Conservation (phyloP, 352 stramenopile genomes). For the Pythium utonaiense region DNA sequence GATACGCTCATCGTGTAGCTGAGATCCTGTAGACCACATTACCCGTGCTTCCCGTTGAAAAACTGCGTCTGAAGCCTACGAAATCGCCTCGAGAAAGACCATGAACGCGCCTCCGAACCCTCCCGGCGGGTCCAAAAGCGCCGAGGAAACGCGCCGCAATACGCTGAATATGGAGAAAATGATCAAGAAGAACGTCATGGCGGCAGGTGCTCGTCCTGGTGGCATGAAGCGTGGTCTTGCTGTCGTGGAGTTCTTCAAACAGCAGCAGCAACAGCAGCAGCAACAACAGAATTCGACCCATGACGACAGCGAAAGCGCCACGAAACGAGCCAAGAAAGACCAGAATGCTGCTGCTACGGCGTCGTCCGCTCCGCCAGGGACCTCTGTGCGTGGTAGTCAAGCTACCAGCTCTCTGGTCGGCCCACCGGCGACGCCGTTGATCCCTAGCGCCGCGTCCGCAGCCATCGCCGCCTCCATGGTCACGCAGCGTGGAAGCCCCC, state of each 20-base stretch:
- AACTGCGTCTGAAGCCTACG: background rate
- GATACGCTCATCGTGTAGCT: background rate
- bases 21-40: background rate
- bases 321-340: constrained; percentile 17
- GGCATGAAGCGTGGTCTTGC: constrained; percentile 65
- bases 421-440: constrained; percentile 13
- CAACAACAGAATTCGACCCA: constrained; percentile 10
- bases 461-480: background rate
- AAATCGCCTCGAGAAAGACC: background rate
- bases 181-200: constrained; percentile 80
- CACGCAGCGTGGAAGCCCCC: constrained; percentile 13
- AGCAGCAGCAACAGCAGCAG: constrained; percentile 51
- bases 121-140: constrained; percentile 15
- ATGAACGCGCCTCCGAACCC: constrained; percentile 12
- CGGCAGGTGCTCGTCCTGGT: constrained; percentile 32
- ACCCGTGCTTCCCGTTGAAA: background rate
- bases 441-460: background rate
- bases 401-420: constrained; percentile 14
- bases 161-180: constrained; percentile 84
- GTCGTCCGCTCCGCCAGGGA: background rate
- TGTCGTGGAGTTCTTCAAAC: constrained; percentile 73
- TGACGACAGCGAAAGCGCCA: background rate
- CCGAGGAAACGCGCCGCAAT: constrained; percentile 55
- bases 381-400: background rate
- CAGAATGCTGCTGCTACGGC: background rate